These are phyloP conservation scores for Fraxinus velutina DNA, from an alignment of 305 asterid species.

Conservation along the genomic window DNA sequence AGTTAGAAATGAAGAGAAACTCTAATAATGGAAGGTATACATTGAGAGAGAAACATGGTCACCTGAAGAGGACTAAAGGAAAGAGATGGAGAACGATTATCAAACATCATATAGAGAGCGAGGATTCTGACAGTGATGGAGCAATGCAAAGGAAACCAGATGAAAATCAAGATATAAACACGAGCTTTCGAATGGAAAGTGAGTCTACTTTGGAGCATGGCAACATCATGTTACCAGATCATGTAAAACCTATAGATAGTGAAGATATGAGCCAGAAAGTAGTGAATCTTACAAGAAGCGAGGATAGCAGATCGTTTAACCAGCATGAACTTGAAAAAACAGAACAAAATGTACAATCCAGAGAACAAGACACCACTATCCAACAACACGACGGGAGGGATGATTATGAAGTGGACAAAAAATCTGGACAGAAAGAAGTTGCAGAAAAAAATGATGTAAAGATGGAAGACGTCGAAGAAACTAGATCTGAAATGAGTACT, in stretches of 20 bases:
- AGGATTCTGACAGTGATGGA: constrained; percentile 15
- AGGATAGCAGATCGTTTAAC: constrained; percentile 8
- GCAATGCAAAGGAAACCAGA: neutral
- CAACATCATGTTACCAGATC: constrained; percentile 9
- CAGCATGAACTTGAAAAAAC: constrained; percentile 10
- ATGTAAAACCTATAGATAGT: neutral
- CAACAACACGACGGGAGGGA: constrained; percentile 23
- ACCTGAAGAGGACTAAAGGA: constrained; percentile 34
- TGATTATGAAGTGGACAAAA: constrained; percentile 7
- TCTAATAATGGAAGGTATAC: constrained; percentile 7
- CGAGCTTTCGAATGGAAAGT: neutral
- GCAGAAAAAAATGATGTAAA: constrained; percentile 21
- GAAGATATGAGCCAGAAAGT: constrained; percentile 4
- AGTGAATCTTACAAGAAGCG: neutral
- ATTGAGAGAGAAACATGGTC: constrained; percentile 19
- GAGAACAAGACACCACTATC: constrained; percentile 9
- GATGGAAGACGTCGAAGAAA: constrained; percentile 27
- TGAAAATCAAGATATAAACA: neutral
- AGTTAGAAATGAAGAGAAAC: constrained; percentile 29
- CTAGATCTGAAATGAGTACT: constrained; percentile 22
- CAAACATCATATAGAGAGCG: constrained; percentile 17
- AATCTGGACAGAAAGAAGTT: constrained; percentile 19
- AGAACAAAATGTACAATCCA: constrained; percentile 19
- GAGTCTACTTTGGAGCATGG: constrained; percentile 20
- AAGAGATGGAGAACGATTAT: constrained; percentile 35